Base-by-base conservation (phyloP, 768 basidiomycete species). In the Boletellus ananiceps region DNA sequence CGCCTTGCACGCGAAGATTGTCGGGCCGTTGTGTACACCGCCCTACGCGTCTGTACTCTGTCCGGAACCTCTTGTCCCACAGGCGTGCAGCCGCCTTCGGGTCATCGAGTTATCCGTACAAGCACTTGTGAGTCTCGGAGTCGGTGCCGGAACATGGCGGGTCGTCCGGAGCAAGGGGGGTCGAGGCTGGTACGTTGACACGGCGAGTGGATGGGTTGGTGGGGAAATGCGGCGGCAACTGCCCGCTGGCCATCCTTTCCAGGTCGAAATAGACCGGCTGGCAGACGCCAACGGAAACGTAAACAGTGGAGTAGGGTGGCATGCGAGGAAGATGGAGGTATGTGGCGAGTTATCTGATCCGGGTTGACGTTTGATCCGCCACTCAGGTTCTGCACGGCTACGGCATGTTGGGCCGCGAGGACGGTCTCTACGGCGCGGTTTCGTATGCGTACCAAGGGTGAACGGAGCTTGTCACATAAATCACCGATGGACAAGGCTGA, bases 321-420 rank as follows among this genome's bases (percentile, higher is more conserved):
- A 96, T 69, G 84, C 89, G 18, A 73, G 94, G 50, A 99, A 99
- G 72, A 93, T 96, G 90, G 93, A 96, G 81, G 89, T 91, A 59
- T 49, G 84, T 71, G n/a, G 34, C n/a, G 21, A 52, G 41, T 15
- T 5, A 4, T 32, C 43, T 53, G 23, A 25, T 25, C 23, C 4
- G 23, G 23, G 23, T 25, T 25, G 23, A 25, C 5, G 23, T 25
- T 25, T 25, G 23, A 25, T 25, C 23, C 23, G 23, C 23, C 23
- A 25, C 31, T 25, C 49, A 89, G 87, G 75, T 97, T 19, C 67
- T 99, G 50, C 86, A 88, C 60, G 95, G 93, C 4, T 76, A 86
- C 59, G 95, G 94, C 12, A 83, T 97, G 82, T 71, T 94, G 11
- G 93, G 93, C 5, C 81, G 90, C 23, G 93, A 95, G 67, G 91